Percentiles rank a stretch among this genome's conserved stretches.
These are phyloP conservation scores for Trametes sanguinea DNA, from an alignment of 768 basidiomycete genomes.

Conservation along the genomic window DNA sequence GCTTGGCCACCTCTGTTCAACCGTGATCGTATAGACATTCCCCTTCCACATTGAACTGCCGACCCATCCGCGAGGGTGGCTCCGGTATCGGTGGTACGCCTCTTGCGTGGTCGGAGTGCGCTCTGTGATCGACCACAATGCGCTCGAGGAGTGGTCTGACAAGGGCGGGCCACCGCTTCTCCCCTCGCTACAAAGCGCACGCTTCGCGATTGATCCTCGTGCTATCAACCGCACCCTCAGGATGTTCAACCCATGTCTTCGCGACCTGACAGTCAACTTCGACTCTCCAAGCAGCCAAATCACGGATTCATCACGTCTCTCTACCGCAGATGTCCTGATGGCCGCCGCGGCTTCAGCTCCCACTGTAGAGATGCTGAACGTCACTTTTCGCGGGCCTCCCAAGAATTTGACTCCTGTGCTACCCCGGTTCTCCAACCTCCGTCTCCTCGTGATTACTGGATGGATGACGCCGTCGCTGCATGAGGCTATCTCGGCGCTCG, in stretches of 20 bases:
- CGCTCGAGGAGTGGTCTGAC: constrained; percentile 10
- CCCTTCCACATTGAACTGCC: not conserved
- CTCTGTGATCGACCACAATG: constrained; percentile 5
- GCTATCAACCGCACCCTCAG: constrained; percentile 9
- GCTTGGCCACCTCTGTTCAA: not conserved
- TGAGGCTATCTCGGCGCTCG: not conserved
- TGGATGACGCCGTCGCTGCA: constrained; percentile 15
- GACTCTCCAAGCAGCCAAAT: not conserved
- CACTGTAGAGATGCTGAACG: constrained; percentile 1
- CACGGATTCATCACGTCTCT: not conserved
- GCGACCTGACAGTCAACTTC: constrained; percentile 4
- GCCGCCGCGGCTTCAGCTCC: not conserved
- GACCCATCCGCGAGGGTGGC: not conserved
- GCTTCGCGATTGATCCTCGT: not conserved
- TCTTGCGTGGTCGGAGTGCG: constrained; percentile 5
- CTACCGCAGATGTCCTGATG: not conserved
- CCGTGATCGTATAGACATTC: not conserved
- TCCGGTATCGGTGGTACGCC: constrained; percentile 11
- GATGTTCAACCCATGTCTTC: not conserved
- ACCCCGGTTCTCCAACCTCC: constrained; percentile 3
- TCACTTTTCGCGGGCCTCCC: constrained; percentile 1
- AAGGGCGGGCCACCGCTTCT: constrained; percentile 7
- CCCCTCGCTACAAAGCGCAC: not conserved
- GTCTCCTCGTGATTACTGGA: constrained; percentile 3
- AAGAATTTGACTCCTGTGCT: not conserved